Evolutionary conservation across 352 stramenopile genomes (phyloP).

Genomic region (Pythium sp.): DNA sequence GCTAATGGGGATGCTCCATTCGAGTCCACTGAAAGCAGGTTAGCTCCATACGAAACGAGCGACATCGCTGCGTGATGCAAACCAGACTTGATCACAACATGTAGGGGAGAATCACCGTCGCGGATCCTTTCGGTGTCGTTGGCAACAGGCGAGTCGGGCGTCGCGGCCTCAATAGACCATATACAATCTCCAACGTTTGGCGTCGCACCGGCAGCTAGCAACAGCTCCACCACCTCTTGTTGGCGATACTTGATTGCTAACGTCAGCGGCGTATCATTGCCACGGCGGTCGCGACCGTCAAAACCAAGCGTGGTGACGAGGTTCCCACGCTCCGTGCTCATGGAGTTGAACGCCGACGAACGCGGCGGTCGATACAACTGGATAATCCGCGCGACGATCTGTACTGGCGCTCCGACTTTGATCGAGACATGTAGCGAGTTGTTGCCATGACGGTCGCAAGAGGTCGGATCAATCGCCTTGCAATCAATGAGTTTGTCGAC

Average conservation of each 20-base stretch:
- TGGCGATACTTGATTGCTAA: constrained; percentile 51
- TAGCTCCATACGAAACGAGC: constrained; percentile 45
- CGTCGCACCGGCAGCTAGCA: constrained; percentile 41
- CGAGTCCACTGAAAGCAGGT: constrained; percentile 39
- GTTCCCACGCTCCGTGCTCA: constrained; percentile 17
- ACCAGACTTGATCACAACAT: constrained; percentile 58
- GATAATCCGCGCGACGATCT: constrained; percentile 40
- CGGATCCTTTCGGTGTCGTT: constrained; percentile 15
- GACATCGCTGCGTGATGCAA: constrained; percentile 36
- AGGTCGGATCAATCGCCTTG: constrained; percentile 40
- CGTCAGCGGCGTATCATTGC: constrained; percentile 57
- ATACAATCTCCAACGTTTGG: constrained; percentile 23
- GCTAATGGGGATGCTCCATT: constrained; percentile 37
- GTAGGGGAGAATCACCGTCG: constrained; percentile 43
- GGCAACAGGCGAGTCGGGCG: no score
- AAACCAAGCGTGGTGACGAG: constrained; percentile 26
- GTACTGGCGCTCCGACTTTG: constrained; percentile 48
- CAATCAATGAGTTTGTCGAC: constrained; percentile 46
- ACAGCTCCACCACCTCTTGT: constrained; percentile 46
- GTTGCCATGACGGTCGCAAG: constrained; percentile 46
- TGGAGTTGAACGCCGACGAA: constrained; percentile 19
- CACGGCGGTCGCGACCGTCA: constrained; percentile 31
- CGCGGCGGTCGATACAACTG: constrained; percentile 36
- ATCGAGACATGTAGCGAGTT: constrained; percentile 64
- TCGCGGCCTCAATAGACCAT: constrained; percentile 16